Evolutionary conservation across 306 rosid genomes (phyloP).

Genomic region (Ormosia emarginata): DNA sequence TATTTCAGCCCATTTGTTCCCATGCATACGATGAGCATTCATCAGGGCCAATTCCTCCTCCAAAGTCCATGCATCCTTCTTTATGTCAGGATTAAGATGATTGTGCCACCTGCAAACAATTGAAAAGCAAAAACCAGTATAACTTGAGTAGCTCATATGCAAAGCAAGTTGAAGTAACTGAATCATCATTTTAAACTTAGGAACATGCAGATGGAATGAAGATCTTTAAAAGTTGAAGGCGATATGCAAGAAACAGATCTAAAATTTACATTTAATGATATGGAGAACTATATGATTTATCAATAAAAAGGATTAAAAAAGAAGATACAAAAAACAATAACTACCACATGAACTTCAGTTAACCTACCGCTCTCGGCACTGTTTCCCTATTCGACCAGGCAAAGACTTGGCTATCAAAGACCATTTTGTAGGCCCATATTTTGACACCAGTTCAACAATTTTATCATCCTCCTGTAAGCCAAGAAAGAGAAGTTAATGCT

Average conservation of each 20-base stretch:
- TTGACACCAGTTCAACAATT: slow-evolving; percentile 74
- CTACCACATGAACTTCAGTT: background rate
- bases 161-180: slow-evolving; percentile 8
- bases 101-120: slow-evolving; percentile 89
- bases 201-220: background rate
- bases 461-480: slow-evolving; percentile 83
- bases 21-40: slow-evolving; percentile 78
- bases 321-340: background rate
- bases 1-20: slow-evolving; percentile 99
- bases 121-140: background rate
- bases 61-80: slow-evolving; percentile 89
- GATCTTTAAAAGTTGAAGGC: slow-evolving; percentile 9
- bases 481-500: slow-evolving; percentile 23
- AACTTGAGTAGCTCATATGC: background rate
- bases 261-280: background rate
- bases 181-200: background rate
- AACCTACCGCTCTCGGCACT: slow-evolving; percentile 90
- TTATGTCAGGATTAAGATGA: slow-evolving; percentile 94
- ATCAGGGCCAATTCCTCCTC: slow-evolving; percentile 88
- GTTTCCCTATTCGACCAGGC: slow-evolving; percentile 99
- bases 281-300: background rate
- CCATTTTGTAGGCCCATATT: slow-evolving; percentile 94
- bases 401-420: slow-evolving; percentile 92
- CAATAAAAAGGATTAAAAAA: background rate
- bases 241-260: background rate